Conservation (phyloP, 2,329 filamentous ascomycete genomes). For the Thelonectria olida region DNA sequence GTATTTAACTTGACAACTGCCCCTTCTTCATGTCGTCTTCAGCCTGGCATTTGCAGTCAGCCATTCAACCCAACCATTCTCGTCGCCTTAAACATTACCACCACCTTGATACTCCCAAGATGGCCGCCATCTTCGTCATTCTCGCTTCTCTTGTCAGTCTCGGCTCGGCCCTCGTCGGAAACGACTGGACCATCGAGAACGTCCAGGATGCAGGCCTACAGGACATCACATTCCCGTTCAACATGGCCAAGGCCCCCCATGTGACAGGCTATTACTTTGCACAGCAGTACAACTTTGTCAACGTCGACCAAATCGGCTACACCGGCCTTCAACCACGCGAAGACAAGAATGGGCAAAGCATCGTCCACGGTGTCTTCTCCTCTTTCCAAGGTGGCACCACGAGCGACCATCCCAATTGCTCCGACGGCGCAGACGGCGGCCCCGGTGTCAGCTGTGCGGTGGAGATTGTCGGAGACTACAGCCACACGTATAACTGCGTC, state of each 20-base stretch:
- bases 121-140: background rate
- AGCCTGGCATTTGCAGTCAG: too few species aligned
- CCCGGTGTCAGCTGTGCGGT: conserved; percentile 36
- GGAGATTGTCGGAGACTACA: conserved; percentile 27
- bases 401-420: conserved; percentile 29
- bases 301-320: conserved; percentile 23
- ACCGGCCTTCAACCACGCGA: conserved; percentile 31
- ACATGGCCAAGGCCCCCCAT: conserved; percentile 28
- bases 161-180: conserved; percentile 7
- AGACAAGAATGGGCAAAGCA: conserved; percentile 18
- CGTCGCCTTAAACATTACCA: too few species aligned
- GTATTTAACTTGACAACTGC: too few species aligned
- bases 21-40: too few species aligned
- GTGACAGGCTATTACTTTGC: conserved; percentile 35
- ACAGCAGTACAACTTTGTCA: conserved; percentile 31
- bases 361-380: conserved; percentile 35
- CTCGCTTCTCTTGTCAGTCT: background rate
- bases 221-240: conserved; percentile 35
- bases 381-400: conserved; percentile 30
- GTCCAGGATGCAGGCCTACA: conserved; percentile 19
- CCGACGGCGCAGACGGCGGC: conserved; percentile 38
- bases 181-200: background rate
- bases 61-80: too few species aligned
- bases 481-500: conserved; percentile 28
- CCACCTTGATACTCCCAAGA: background rate